Conservation (phyloP, 352 stramenopile species). For the Globisporangium mamillatum region DNA sequence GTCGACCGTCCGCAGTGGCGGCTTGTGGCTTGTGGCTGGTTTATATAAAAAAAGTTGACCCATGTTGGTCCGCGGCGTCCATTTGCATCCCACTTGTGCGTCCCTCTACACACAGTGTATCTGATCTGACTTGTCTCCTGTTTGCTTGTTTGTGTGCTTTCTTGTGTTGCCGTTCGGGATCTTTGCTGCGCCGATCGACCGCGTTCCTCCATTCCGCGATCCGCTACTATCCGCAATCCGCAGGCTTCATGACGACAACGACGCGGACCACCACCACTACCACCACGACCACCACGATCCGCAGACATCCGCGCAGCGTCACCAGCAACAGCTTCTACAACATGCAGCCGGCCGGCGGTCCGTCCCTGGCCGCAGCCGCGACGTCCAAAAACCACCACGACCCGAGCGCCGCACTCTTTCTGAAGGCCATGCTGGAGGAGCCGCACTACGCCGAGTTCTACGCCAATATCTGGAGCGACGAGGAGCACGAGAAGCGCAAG, state of each 20-base stretch:
- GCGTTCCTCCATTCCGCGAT: conserved; percentile 22
- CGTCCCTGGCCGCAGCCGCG: not conserved
- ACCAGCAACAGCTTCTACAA: not conserved
- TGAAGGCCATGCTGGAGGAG: conserved; percentile 33
- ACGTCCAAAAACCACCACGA: not conserved
- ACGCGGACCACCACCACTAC: conserved; percentile 22
- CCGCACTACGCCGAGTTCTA: conserved; percentile 51
- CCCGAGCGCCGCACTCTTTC: conserved; percentile 4
- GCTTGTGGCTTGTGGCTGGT: not conserved
- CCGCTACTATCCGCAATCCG: conserved; percentile 16
- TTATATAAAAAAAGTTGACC: not conserved
- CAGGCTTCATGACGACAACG: conserved; percentile 26
- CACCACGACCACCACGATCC: conserved; percentile 23
- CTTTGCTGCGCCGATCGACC: not conserved
- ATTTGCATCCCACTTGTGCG: not conserved
- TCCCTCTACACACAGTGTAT: not conserved
- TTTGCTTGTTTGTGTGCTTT: not conserved
- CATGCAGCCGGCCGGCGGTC: not conserved
- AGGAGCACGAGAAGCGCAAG: conserved; percentile 36
- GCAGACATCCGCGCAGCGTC: not conserved
- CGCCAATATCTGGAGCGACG: conserved; percentile 53
- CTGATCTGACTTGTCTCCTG: not conserved
- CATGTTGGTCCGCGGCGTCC: not conserved
- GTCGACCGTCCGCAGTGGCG: not conserved
- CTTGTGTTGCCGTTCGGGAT: not conserved